phyloP scores from a whole-genome alignment of 2,329 filamentous ascomycete species.

The Cladobotryum mycophilum region DNA sequence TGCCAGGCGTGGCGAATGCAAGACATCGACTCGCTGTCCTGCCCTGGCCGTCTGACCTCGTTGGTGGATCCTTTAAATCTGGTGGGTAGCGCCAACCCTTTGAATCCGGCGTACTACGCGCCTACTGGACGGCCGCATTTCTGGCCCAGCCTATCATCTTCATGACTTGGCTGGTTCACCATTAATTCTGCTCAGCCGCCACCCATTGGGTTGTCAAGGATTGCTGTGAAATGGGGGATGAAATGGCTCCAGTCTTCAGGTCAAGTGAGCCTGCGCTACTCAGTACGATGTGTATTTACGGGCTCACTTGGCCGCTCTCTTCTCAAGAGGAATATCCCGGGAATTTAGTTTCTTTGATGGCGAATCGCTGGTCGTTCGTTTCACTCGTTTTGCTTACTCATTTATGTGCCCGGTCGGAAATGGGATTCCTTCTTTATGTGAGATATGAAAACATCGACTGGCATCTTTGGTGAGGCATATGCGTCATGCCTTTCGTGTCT shows the following conservation, averaged over 20 bases:
- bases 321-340: constrained; percentile 11
- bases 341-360: constrained; percentile 7
- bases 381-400: constrained; percentile 13
- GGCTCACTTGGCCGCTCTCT: constrained; percentile 12
- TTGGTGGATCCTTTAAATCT: constrained; percentile 30
- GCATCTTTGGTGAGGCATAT: constrained; percentile 36
- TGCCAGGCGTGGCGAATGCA: constrained; percentile 21
- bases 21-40: constrained; percentile 38
- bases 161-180: constrained; percentile 15
- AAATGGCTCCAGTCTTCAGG: constrained; percentile 12
- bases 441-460: constrained; percentile 38
- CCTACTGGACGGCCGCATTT: constrained; percentile 27
- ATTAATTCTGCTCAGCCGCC: constrained; percentile 17
- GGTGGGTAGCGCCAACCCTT: constrained; percentile 32
- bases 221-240: constrained; percentile 12
- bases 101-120: constrained; percentile 28
- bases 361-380: constrained; percentile 20
- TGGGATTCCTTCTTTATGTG: constrained; percentile 2
- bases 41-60: constrained; percentile 31
- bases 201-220: constrained; percentile 11
- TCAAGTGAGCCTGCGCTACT: constrained; percentile 14
- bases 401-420: constrained; percentile 13
- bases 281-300: constrained; percentile 7
- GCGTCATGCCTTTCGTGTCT: constrained; percentile 43
- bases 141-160: constrained; percentile 27